These are phyloP conservation scores for Zizania latifolia DNA, from an alignment of 176 grass and related monocot genomes.

Conservation along the genomic window DNA sequence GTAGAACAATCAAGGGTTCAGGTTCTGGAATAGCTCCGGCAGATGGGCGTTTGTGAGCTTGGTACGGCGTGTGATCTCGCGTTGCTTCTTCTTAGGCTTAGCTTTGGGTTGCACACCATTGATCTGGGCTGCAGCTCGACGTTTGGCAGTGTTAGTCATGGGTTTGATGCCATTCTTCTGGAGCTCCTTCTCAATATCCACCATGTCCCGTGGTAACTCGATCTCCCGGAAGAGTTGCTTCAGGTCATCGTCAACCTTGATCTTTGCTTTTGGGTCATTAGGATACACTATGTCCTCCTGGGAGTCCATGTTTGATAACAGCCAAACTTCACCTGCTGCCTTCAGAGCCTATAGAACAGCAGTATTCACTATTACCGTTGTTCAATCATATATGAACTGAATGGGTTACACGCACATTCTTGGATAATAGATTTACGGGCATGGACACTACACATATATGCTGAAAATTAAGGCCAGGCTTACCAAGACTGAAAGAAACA, in stretches of 20 bases:
- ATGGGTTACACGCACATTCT: no score
- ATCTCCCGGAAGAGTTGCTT: conserved; percentile 64
- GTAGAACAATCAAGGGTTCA: conserved; percentile 13
- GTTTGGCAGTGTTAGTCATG: conserved; percentile 62
- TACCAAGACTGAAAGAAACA: background rate
- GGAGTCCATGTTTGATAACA: conserved; percentile 85
- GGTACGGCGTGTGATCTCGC: conserved; percentile 61
- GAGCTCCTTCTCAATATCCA: conserved; percentile 82
- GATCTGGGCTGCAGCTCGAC: conserved; percentile 49
- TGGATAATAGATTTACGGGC: background rate
- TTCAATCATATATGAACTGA: background rate
- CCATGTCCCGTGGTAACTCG: conserved; percentile 66
- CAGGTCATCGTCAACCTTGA: conserved; percentile 77
- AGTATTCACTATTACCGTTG: background rate
- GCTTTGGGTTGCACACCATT: conserved; percentile 47
- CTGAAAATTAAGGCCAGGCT: background rate
- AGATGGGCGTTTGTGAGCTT: conserved; percentile 95
- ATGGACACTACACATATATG: background rate
- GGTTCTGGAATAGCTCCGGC: conserved; percentile 75
- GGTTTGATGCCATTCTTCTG: conserved; percentile 82
- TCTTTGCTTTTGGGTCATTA: conserved; percentile 67
- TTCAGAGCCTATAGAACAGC: conserved; percentile 57
- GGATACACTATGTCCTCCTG: conserved; percentile 91
- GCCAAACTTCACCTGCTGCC: conserved; percentile 57
- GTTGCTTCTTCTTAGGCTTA: conserved; percentile 72